phyloP scores from a whole-genome alignment of 1,284 basidiomycete genomes.

The Cutaneotrichosporon sp. region DNA sequence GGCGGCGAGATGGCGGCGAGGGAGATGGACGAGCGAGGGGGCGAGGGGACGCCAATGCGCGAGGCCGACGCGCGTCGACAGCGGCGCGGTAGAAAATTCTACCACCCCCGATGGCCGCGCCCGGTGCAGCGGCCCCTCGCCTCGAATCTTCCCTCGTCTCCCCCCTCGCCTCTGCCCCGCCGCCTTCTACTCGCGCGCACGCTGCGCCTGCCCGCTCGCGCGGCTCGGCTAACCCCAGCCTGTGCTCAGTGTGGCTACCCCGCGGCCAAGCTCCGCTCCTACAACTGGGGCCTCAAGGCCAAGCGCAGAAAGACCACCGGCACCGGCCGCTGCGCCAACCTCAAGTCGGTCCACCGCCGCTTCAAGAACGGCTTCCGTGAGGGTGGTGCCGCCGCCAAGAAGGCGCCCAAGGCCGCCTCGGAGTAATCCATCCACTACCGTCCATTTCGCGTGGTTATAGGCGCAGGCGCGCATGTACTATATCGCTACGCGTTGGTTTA shows the following conservation, averaged over 20 bases:
- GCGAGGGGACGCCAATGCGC: not conserved
- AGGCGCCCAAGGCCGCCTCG: not conserved
- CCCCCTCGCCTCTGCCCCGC: not conserved
- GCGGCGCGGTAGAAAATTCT: no score
- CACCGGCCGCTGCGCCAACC: conserved; percentile 92
- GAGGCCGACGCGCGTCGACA: not conserved
- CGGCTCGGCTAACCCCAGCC: conserved; percentile 59
- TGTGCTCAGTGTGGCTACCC: conserved; percentile 98
- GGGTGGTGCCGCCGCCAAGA: conserved; percentile 60
- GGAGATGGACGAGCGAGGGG: not conserved
- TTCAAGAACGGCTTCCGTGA: conserved; percentile 97
- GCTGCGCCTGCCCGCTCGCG: not conserved
- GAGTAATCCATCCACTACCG: not conserved
- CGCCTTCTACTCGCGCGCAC: not conserved
- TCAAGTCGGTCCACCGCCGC: conserved; percentile 85
- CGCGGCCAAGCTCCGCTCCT: conserved; percentile 90
- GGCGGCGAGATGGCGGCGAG: not conserved
- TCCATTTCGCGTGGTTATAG: conserved; percentile 7
- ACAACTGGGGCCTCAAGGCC: conserved; percentile 97
- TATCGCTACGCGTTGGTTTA: conserved; percentile 9
- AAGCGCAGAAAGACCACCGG: conserved; percentile 98
- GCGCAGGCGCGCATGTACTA: conserved; percentile 7
- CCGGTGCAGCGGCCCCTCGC: no score
- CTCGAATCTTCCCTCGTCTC: not conserved
- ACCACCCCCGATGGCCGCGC: no score